Conservation (phyloP, 148 eudicot genomes). For the Vaccinium darrowii region DNA sequence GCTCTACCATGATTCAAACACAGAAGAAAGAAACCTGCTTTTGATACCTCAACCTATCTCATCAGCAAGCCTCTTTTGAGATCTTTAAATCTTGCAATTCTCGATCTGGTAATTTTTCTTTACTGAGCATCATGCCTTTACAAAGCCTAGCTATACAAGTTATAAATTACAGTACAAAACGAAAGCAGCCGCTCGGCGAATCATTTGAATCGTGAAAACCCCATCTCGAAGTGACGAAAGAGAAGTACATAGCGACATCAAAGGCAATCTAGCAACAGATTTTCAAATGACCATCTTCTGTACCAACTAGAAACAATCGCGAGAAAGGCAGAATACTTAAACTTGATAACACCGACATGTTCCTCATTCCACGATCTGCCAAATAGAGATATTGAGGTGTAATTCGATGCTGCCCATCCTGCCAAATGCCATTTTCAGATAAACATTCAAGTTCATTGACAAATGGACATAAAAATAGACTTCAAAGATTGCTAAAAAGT, state of each 20-base stretch:
- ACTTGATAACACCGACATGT: conserved; percentile 75
- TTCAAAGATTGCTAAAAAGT: background rate
- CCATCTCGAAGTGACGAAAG: background rate
- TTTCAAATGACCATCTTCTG: conserved; percentile 91
- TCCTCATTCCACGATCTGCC: conserved; percentile 69
- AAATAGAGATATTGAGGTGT: conserved; percentile 68
- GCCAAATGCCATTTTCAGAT: conserved; percentile 27
- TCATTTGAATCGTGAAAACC: background rate
- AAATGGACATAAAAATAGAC: background rate
- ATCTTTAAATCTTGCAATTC: background rate
- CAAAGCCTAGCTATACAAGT: background rate
- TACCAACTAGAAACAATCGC: conserved; percentile 82
- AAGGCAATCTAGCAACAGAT: conserved; percentile 61
- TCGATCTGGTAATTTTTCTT: background rate
- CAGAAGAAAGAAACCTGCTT: background rate
- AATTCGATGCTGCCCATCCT: conserved; percentile 64
- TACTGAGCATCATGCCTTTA: background rate
- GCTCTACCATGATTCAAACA: too few relatives aligned
- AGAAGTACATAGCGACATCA: background rate
- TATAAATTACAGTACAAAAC: background rate
- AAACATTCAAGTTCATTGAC: background rate
- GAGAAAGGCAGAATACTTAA: conserved; percentile 81
- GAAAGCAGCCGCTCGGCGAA: background rate
- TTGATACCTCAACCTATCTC: background rate
- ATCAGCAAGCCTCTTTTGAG: background rate